Evolutionary conservation across 805 yeast species (phyloP), one percentile per base, ranked within the genome.

Genomic region (Wickerhamia fluorescens): DNA sequence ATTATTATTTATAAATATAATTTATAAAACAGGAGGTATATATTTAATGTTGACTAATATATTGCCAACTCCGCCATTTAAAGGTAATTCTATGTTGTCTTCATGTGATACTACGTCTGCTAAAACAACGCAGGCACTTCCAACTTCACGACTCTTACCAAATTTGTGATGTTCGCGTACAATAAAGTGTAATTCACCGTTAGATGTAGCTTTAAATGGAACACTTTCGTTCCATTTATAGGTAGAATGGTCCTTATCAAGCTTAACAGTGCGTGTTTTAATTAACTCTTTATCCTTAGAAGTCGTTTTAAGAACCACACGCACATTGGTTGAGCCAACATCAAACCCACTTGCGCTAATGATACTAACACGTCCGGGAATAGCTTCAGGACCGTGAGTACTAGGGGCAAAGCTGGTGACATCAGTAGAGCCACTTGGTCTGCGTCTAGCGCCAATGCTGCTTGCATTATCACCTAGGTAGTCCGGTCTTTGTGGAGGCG

Each of bases 131-230:
- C 71, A 61, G 6, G 75, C 75, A 26, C 64, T 64, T 8, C 81
- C 94, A 23, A 86, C 31, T 33, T 73, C 82, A 16, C 62, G 59
- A 41, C 73, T 78, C 46, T 79, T 77, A 21, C 94, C 87, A 42
- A 88, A 68, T 3, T 75, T 69, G 49, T 83, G 92, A 45, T 73
- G 81, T 19, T 77, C 74, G 23, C 73, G 63, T 16, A 84, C 72
- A 23, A 66, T 64, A 45, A 89, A 72, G 3, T 73, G 58, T 23
- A 88, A 45, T 31, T 61, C 67, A 3, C 78, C 77, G 7, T 71
- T 78, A 4, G 76, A 55, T 4, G 78, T 63, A 4, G 89, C 78
- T 45, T 71, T 75, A 61, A 88, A 82, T 4, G 77, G 65, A 35
- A 70, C 62, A 13, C 75, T 61, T 47, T 85, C 95, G 35, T 74